These are phyloP conservation scores for Candida arabinofermentans DNA, from an alignment of 805 yeast species.

Conservation along the genomic window DNA sequence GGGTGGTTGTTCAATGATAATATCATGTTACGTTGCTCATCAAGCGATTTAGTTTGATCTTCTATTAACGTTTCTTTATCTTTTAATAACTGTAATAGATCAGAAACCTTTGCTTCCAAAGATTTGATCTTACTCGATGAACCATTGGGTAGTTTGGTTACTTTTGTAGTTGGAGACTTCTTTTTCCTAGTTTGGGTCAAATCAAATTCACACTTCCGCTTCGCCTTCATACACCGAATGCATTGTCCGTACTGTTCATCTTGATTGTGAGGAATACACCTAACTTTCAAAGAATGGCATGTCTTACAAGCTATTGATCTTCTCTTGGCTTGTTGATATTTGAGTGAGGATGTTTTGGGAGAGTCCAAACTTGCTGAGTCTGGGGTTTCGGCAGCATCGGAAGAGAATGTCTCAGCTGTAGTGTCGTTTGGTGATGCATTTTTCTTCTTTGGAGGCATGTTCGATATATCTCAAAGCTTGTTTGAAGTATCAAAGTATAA, in stretches of 20 bases:
- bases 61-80: background rate
- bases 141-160: background rate
- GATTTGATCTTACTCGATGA: slow-evolving; percentile 10
- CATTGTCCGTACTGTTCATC: slow-evolving; percentile 63
- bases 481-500: no score
- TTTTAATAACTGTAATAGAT: slow-evolving; percentile 11
- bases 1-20: background rate
- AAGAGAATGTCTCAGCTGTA: no score
- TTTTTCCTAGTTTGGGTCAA: slow-evolving; percentile 52
- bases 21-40: background rate
- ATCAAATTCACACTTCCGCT: slow-evolving; percentile 65
- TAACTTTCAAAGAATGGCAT: slow-evolving; percentile 83
- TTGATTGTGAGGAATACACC: slow-evolving; percentile 70
- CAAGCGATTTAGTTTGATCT: background rate
- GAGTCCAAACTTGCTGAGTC: background rate
- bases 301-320: slow-evolving; percentile 59
- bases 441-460: no score
- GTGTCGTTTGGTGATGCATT: no score
- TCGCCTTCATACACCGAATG: slow-evolving; percentile 63
- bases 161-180: slow-evolving; percentile 22
- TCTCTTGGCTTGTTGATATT: slow-evolving; percentile 20
- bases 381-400: background rate
- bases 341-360: background rate
- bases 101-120: slow-evolving; percentile 25
- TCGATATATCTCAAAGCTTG: no score